Evolutionary conservation across 257 asterid species (phyloP).

Genomic region (Nicotiana obtusifolia): DNA sequence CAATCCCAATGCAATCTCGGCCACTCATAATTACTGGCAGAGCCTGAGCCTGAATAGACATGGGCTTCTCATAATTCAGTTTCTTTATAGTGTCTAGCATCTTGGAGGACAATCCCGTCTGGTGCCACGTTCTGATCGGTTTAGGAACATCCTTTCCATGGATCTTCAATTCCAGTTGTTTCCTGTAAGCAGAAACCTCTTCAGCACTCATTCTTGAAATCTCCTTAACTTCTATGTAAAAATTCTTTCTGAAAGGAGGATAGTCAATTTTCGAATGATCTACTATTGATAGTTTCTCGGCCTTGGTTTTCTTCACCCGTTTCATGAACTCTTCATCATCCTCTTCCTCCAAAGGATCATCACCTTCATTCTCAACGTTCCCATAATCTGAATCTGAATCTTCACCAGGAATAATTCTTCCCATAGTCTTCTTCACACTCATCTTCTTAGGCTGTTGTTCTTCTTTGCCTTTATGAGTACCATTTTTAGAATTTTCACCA

Average conservation of each 20-base stretch:
- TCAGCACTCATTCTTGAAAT: conserved; percentile 66
- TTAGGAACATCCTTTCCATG: conserved; percentile 92
- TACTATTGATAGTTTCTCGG: conserved; percentile 71
- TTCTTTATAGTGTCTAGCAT: conserved; percentile 68
- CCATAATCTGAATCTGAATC: conserved; percentile 71
- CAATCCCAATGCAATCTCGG: conserved; percentile 88
- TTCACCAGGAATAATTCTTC: conserved; percentile 81
- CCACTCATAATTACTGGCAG: conserved; percentile 92
- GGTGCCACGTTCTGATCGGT: conserved; percentile 84
- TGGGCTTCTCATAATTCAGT: conserved; percentile 67
- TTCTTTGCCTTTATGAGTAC: conserved; percentile 11
- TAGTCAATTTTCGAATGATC: conserved; percentile 79
- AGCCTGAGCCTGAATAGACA: conserved; percentile 88
- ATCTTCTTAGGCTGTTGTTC: conserved; percentile 20
- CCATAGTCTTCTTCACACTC: conserved; percentile 42
- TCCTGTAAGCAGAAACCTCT: conserved; percentile 66
- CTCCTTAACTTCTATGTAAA: conserved; percentile 80
- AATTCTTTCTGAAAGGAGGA: conserved; percentile 69
- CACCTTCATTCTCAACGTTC: conserved; percentile 43
- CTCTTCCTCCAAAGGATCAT: conserved; percentile 65
- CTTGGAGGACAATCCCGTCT: conserved; percentile 81
- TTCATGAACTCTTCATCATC: conserved; percentile 84
- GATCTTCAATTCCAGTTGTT: conserved; percentile 69
- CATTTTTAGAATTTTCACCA: conserved; percentile 31
- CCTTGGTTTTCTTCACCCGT: conserved; percentile 87